Base-by-base conservation (phyloP, 192 early-diverging fungal genomes). In the Rhizophagus sp. region DNA sequence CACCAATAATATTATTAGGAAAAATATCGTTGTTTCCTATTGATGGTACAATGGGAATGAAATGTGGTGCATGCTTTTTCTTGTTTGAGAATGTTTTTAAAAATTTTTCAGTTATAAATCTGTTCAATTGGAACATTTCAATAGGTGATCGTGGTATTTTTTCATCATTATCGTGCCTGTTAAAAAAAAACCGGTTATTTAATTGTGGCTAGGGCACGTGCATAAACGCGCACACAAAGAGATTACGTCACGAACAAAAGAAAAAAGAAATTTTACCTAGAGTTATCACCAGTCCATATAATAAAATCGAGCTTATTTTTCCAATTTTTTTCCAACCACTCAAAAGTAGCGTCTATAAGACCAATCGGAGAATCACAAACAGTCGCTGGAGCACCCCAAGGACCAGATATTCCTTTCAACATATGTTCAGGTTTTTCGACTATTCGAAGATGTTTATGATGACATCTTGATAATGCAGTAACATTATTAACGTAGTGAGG, bases 251-350 rank as follows among this genome's bases (percentile, higher is more conserved):
- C 41, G 30, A 30, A 30, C 41, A 10, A 44, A 44, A 44, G 9
- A 8, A 9, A 10, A 34, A 24, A 30, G 4, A 79, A 22, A 44
- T 22, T 66, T 67, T 84, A 91, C 90, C 90, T 82, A 15, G 90
- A 90, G 86, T 92, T 93, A 81, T 94, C 93, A 33, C 93, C 93
- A 6, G 93, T 94, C 91, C 92, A 94, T 27, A 91, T 75, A 3
- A 94, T 87, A 90, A 94, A 94, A 82, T 94, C 93, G 30, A 93
- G 81, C 22, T 83, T 76, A 52, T 82, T 81, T 30, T 82, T 87
- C 83, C 88, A 83, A 36, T 87, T 79, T 62, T 85, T 81, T 52
- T 83, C 85, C 49, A 94, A 82, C 79, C 88, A 88, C 1, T 91
- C 87, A 75, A 90, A 83, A 0, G 91, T 93, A 6, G 89, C 89